These are phyloP conservation scores for Nicotiana tabacum DNA, from an alignment of 257 asterid species.

Conservation along the genomic window DNA sequence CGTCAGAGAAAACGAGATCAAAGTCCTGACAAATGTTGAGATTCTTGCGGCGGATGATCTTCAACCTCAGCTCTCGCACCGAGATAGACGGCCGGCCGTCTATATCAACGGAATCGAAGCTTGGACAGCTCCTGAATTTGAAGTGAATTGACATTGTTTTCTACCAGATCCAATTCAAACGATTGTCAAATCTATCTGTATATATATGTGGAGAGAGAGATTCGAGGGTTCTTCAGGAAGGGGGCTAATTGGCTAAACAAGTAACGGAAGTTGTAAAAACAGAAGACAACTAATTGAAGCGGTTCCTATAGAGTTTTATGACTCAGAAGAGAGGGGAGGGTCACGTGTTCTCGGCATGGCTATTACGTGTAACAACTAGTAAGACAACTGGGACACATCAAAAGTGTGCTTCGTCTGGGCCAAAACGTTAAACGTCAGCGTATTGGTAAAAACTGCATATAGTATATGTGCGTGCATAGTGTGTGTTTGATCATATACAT, in stretches of 20 bases:
- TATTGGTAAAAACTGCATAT: neutral
- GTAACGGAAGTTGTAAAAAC: neutral
- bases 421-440: neutral
- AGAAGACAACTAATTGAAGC: neutral
- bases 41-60: conserved; percentile 38
- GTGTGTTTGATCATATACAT: neutral
- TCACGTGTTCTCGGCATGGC: neutral
- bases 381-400: neutral
- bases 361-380: neutral
- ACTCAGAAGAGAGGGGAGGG: neutral
- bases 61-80: conserved; percentile 46
- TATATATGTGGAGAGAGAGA: neutral
- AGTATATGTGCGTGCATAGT: neutral
- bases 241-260: neutral
- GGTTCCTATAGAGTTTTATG: neutral
- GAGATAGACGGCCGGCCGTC: conserved; percentile 56
- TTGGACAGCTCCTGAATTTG: conserved; percentile 70
- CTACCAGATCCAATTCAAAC: neutral
- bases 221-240: neutral
- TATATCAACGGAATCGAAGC: conserved; percentile 53
- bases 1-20: conserved; percentile 72
- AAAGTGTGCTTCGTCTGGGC: neutral
- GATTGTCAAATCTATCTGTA: neutral
- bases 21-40: conserved; percentile 58
- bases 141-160: conserved; percentile 67